A percentile compares a stretch with the other conserved stretches of the same genome.
phyloP scores from a whole-genome alignment of 495 filamentous ascomycete genomes.

The Immersiella caudata region DNA sequence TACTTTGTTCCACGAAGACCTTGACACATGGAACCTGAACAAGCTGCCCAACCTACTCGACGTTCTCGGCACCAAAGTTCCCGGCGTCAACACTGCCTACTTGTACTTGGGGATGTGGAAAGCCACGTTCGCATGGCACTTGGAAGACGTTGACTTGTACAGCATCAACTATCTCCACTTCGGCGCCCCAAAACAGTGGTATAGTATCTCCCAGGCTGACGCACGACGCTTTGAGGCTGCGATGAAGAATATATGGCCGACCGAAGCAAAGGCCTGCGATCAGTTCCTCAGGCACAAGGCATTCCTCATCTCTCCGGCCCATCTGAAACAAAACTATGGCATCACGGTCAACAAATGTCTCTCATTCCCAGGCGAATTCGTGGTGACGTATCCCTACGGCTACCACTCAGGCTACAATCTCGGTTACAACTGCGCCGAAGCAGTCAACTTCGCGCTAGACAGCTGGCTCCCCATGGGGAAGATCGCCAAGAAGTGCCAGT shows the following conservation, averaged over 20 bases:
- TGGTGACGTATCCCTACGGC: constrained; percentile 97
- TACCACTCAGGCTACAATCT: constrained; percentile 99
- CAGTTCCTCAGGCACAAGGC: constrained; percentile 98
- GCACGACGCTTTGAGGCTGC: constrained; percentile 91
- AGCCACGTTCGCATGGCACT: constrained; percentile 97
- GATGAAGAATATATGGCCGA: constrained; percentile 95
- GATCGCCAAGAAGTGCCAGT: constrained; percentile 96
- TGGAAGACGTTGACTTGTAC: constrained; percentile 98
- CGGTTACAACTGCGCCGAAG: constrained; percentile 98
- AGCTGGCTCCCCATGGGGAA: constrained; percentile 93
- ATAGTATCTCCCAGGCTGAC: constrained; percentile 96
- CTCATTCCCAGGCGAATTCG: constrained; percentile 97
- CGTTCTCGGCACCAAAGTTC: constrained; percentile 90
- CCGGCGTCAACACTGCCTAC: constrained; percentile 98
- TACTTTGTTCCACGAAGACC: constrained; percentile 88
- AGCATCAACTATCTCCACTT: constrained; percentile 99
- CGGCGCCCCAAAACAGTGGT: constrained; percentile 98
- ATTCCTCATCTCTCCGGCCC: constrained; percentile 91
- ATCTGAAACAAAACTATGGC: constrained; percentile 81
- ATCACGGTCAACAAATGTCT: constrained; percentile 95
- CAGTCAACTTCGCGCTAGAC: constrained; percentile 96
- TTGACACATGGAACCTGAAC: constrained; percentile 89
- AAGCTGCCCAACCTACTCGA: constrained; percentile 92
- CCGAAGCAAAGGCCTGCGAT: constrained; percentile 93
- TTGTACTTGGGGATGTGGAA: constrained; percentile 99